These are phyloP conservation scores for Taphrina betulina DNA, from an alignment of 1,139 yeast species.

Conservation along the genomic window DNA sequence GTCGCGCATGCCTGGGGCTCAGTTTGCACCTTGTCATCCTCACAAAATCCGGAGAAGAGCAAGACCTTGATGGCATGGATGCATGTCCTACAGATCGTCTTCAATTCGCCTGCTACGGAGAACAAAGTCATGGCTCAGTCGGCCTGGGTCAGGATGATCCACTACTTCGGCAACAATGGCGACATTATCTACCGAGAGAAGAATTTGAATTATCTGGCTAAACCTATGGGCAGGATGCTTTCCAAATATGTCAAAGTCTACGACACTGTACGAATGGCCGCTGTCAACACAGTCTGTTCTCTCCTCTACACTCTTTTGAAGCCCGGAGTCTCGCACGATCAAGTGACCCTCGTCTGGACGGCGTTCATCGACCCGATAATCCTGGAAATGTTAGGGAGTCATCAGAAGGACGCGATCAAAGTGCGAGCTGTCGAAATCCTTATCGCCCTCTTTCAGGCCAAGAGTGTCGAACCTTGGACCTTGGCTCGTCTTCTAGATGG, in stretches of 20 bases:
- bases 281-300: constrained; percentile 30
- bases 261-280: constrained; percentile 26
- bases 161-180: constrained; percentile 30
- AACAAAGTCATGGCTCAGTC: constrained; percentile 34
- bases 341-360: constrained; percentile 23
- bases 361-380: constrained; percentile 21
- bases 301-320: constrained; percentile 28
- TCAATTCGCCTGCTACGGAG: constrained; percentile 33
- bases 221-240: constrained; percentile 23
- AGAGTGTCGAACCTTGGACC: constrained; percentile 27
- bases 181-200: constrained; percentile 17
- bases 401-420: constrained; percentile 17
- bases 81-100: constrained; percentile 35
- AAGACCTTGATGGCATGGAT: constrained; percentile 36
- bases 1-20: constrained; percentile 37
- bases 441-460: constrained; percentile 15
- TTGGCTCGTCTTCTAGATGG: constrained; percentile 29
- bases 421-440: constrained; percentile 3
- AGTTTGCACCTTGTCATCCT: constrained; percentile 35
- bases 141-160: constrained; percentile 35
- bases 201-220: constrained; percentile 13
- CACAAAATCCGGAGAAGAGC: constrained; percentile 37
- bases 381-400: not conserved
- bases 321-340: constrained; percentile 14
- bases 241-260: not conserved